Evolutionary conservation across 305 asterid species (phyloP), one percentile per base, ranked within the genome.

Genomic region (Solanum aculeatissimum): DNA sequence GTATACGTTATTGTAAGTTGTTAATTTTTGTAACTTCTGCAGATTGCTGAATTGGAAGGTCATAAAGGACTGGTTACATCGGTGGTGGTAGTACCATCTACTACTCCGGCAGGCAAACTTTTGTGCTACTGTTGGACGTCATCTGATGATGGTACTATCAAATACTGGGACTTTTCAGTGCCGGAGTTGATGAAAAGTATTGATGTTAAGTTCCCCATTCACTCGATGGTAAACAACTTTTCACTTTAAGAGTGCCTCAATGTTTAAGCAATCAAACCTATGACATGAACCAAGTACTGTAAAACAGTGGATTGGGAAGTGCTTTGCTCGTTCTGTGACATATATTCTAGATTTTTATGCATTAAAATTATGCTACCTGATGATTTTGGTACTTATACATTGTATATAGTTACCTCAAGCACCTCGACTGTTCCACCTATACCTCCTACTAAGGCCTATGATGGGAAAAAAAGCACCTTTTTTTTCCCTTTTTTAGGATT

Each of bases 31-130:
- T 21, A 53, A 8, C n/a, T 71, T 16, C 77, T 88, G 85, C 89
- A 96, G 98, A 93, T 91, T n/a, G 84, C 92, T 90, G 99, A 95
- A 87, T 89, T 97, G 89, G 97, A 92, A 89, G 98, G 98, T 58
- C 99, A 97, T 82, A 86, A 45, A 45, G 95, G 94, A 57, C 84
- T 80, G 83, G 99, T 97, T 86, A 92, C 98, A 27, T 94, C 99
- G 69, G 98, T 95, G 68, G 85, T 93, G 47, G 97, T 95, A 69
- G 97, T 94, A 80, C 97, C 98, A 42, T 92, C 91, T 63, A 75
- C 89, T 68, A 85, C 88, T 58, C 90, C 92, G 21, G 93, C 86
- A 60, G 91, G 92, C 83, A 90, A 88, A 84, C 84, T 92, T 9
- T 83, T 94, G 86, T 89, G 91, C 87, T 87, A 92, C 88, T 97